Base-by-base conservation (phyloP, 73 alveolate genomes). In the Blepharisma japonicum region DNA sequence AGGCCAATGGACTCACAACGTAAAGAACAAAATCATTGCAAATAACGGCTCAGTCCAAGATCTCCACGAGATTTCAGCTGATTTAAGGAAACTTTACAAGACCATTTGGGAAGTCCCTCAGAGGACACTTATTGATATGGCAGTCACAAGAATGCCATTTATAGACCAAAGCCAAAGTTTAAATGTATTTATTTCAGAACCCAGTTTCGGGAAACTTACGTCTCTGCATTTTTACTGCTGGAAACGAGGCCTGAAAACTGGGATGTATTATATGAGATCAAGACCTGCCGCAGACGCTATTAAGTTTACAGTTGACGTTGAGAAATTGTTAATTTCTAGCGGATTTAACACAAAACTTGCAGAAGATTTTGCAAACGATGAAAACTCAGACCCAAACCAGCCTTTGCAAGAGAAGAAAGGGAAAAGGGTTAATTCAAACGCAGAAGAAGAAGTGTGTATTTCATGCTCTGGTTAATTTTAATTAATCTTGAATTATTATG, bases 41-140 rank as follows among this genome's bases (percentile, higher is more conserved):
- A 68, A 71, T 82, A 91, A 91, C 68, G 99, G 99, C 48, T 78
- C 94, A 27, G 93, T 93, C 61, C 92, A 88, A 68, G 51, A 80
- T 49, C 77, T 93, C 21, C 89, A 84, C 20, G 95, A 84, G 55
- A 80, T 95, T 39, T 98, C 98, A 6, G 85, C 86, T 23, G 96
- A 88, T 23, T 14, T 21, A 8, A 20, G 55, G 70, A 83, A 79
- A 49, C 88, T 95, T 21, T 95, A 93, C 86, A 95, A 95, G 90
- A 95, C 99, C 5, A 94, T 91, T 54, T 95, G 99, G 99, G 99
- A 95, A 84, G 89, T 95, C 76, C 83, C 95, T 23, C 92, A 93
- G 86, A 93, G 85, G 85, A 79, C 88, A 14, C 81, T 95, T 42
- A 61, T 95, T 45, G 92, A 95, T 66, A 83, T 93, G 80, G 97